Evolutionary conservation across 1,139 yeast genomes (phyloP), one percentile per base, ranked within the genome.

Genomic region (Magnusiomyces paraingens): DNA sequence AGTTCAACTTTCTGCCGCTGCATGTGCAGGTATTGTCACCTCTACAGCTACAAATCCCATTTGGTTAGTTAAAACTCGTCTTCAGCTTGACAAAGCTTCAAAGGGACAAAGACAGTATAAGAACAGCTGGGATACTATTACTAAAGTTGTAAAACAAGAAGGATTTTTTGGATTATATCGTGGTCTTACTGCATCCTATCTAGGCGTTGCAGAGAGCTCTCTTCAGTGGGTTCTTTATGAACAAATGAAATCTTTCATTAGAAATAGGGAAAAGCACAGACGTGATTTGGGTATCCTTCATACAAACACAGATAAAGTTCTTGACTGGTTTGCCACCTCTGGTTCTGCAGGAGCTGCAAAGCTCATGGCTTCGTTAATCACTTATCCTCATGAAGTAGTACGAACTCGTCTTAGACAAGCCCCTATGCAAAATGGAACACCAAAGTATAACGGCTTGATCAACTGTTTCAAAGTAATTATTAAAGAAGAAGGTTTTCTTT

Each of bases 11-110:
- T 68, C 83, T 35, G 82, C 97, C 0, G 99, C 98, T n/a, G 83
- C 93, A 1, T 79, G 79, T 63, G 99, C 99, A 0, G 99, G 99
- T 2, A 76, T 93, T 66, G 94, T 86, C 20, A 94, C 99, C 0
- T 86, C 97, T 2, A 93, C 99, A 0, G 96, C 94, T n/a, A 94
- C 99, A 0, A 94, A 94, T 67, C 99, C 99, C n/a, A 94, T 94
- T 55, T 94, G 99, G 99, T 75, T 94, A 60, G 85, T 94, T 57
- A 94, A 94, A 69, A 94, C 99, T 0, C 78, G 99, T 64, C 77
- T 94, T 50, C 99, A 94, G 66, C 77, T 94, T 55, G 99, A 93
- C 68, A 86, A 84, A 66, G 62, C 69, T 5, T 50, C 63, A 1
- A 71, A 80, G 17, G 77, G 78, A 51, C 77, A 79, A 14, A 81